Evolutionary conservation across 371 early-diverging fungal species (phyloP).

Genomic region (Saksenaea oblongispora): DNA sequence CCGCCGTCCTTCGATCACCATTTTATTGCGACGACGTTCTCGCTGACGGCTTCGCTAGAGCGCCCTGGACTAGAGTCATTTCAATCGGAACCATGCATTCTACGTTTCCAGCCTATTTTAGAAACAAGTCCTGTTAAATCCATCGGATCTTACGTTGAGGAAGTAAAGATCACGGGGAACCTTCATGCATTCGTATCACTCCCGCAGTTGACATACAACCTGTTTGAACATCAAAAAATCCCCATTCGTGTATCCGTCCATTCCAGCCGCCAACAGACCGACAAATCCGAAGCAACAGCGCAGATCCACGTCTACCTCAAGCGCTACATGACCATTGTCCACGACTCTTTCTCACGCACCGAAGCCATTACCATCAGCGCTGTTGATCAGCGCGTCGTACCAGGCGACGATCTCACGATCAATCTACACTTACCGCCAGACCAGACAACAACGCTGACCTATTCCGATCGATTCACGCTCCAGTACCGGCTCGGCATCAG

Average conservation of each 20-base stretch:
- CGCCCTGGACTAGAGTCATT: conserved; percentile 22
- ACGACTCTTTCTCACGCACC: conserved; percentile 27
- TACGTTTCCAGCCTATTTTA: conserved; percentile 29
- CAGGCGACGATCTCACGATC: background rate
- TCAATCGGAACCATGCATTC: conserved; percentile 21
- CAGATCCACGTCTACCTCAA: conserved; percentile 25
- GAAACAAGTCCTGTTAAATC: background rate
- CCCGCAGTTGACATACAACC: conserved; percentile 26
- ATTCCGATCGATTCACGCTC: conserved; percentile 4
- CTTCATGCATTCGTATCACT: conserved; percentile 15
- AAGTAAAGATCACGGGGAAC: conserved; percentile 12
- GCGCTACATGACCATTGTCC: conserved; percentile 23
- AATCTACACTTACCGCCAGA: background rate
- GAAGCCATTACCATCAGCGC: conserved; percentile 2
- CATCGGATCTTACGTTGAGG: background rate
- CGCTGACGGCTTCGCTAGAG: conserved; percentile 29
- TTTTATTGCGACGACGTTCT: conserved; percentile 26
- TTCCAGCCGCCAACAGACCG: background rate
- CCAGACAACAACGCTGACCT: background rate
- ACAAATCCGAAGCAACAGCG: conserved; percentile 13
- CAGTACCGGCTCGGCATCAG: background rate
- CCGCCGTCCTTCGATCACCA: conserved; percentile 29
- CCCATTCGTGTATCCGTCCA: conserved; percentile 1
- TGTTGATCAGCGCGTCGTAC: background rate
- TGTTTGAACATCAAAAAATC: conserved; percentile 17